Evolutionary conservation across 2,329 filamentous ascomycete species (phyloP), one percentile per base, ranked within the genome.

Genomic region (Trichophyton rubrum): DNA sequence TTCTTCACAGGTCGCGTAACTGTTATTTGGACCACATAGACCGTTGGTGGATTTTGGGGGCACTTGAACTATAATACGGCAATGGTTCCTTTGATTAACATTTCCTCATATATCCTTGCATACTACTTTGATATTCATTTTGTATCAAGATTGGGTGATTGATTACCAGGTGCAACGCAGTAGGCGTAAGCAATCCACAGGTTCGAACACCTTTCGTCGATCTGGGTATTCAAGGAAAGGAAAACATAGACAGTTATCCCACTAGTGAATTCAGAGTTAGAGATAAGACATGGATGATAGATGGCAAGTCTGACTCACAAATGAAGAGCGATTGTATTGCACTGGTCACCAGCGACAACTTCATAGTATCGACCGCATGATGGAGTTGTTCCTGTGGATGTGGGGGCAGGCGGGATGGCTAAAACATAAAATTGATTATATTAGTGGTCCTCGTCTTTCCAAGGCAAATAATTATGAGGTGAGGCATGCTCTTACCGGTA

Each of bases 301-400:
- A 5, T 41, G 13, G 38, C 5, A 41, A n/a, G 15, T 41, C 38
- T 13, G 15, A 41, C 38, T n/a, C 62, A 57, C 22, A 59, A 62
- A 9, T 35, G 43, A 40, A 38, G 20, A 35, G 47, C 59, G 22
- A 63, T 30, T 3, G 59, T 61, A 5, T 13, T 9, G 58, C 63
- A 64, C 22, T 56, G 20, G 55, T 67, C 64, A 33, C 59, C 62
- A n/a, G 61, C 6, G 20, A 33, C n/a, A 22, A 65, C 64, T n/a
- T 55, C 35, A 47, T 67, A 67, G 57, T 64, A 66, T 27, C 40
- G 47, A 15, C 65, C 65, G 58, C 66, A 67, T 11, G 61, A n/a
- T 5, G 24, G 38, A 22, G 61, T 66, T 2, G 62, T 64, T 11
- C 62, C 64, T 35, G 13, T 60, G 38, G 60, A 62, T 3, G 63